Evolutionary conservation across 768 basidiomycete genomes (phyloP).

Genomic region (Calocybe cyanea): DNA sequence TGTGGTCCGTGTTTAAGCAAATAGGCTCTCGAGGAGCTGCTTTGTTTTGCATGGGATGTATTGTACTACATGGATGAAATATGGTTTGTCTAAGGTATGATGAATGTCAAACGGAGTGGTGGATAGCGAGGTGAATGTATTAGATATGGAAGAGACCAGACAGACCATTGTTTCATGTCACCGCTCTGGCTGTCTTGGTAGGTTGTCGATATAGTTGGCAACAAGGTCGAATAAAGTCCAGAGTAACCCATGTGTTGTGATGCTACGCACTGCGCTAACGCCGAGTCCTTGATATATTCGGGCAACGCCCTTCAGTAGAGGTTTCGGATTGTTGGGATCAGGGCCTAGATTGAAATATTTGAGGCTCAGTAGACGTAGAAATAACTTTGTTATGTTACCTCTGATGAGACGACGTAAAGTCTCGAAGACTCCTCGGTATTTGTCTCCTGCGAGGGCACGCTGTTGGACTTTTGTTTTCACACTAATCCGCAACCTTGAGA

Average conservation of each 20-base stretch:
- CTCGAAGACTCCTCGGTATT: slow-evolving; percentile 64
- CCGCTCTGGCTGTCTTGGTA: slow-evolving; percentile 28
- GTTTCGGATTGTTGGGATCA: slow-evolving; percentile 73
- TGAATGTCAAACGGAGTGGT: not conserved
- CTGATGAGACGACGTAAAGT: slow-evolving; percentile 78
- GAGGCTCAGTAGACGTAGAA: not conserved
- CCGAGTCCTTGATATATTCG: slow-evolving; percentile 92
- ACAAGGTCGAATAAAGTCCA: slow-evolving; percentile 92
- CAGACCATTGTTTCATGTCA: slow-evolving; percentile 11
- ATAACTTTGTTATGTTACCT: slow-evolving; percentile 43
- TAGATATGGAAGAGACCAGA: slow-evolving; percentile 2
- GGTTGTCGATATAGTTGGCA: slow-evolving; percentile 66
- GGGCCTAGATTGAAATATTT: slow-evolving; percentile 48
- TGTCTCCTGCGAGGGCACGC: slow-evolving; percentile 78
- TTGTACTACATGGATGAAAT: slow-evolving; percentile 16
- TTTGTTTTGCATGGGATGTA: slow-evolving; percentile 4
- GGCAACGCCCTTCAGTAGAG: slow-evolving; percentile 70
- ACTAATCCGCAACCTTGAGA: slow-evolving; percentile 33
- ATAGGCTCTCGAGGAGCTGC: not conserved
- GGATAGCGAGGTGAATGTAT: slow-evolving; percentile 7
- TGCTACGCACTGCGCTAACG: slow-evolving; percentile 87
- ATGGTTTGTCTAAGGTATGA: slow-evolving; percentile 16
- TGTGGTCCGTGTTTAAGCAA: not conserved
- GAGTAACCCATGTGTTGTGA: slow-evolving; percentile 89
- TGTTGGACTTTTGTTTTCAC: slow-evolving; percentile 97